A percentile compares a stretch with the other conserved stretches of the same genome.
These are phyloP conservation scores for Magnusiomyces ingens DNA, from an alignment of 1,139 yeast genomes.

Conservation along the genomic window DNA sequence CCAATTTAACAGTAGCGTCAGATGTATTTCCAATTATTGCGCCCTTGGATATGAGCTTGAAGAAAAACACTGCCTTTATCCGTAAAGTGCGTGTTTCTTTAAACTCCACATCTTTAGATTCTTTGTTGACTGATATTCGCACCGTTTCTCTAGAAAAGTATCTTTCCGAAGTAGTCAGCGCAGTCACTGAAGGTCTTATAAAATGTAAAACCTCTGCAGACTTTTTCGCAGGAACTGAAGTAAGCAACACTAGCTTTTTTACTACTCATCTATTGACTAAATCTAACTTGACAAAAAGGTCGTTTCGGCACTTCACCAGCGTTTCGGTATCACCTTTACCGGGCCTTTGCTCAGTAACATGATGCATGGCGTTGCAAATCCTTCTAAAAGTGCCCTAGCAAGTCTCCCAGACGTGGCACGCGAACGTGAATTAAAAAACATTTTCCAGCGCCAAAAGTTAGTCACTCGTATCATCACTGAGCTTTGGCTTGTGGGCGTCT, in stretches of 20 bases:
- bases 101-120: constrained; percentile 42
- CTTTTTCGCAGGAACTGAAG: constrained; percentile 53
- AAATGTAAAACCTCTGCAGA: constrained; percentile 55
- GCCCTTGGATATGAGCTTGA: constrained; percentile 66
- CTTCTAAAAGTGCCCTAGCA: constrained; percentile 30
- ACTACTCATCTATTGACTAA: not conserved
- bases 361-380: constrained; percentile 41
- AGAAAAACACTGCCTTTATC: constrained; percentile 77
- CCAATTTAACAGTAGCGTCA: constrained; percentile 2
- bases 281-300: constrained; percentile 29
- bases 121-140: constrained; percentile 54
- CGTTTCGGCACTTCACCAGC: constrained; percentile 67
- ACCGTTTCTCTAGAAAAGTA: constrained; percentile 68
- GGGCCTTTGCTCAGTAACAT: constrained; percentile 45
- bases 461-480: constrained; percentile 55
- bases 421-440: constrained; percentile 42
- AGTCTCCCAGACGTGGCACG: constrained; percentile 29
- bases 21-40: constrained; percentile 28
- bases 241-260: not conserved
- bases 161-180: constrained; percentile 59
- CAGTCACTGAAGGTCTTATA: constrained; percentile 56
- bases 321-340: constrained; percentile 54
- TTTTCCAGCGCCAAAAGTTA: constrained; percentile 43
- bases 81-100: constrained; percentile 59
- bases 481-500: constrained; percentile 50